Base-by-base conservation (phyloP, 768 basidiomycete species). In the Rubroboletus satanas region DNA sequence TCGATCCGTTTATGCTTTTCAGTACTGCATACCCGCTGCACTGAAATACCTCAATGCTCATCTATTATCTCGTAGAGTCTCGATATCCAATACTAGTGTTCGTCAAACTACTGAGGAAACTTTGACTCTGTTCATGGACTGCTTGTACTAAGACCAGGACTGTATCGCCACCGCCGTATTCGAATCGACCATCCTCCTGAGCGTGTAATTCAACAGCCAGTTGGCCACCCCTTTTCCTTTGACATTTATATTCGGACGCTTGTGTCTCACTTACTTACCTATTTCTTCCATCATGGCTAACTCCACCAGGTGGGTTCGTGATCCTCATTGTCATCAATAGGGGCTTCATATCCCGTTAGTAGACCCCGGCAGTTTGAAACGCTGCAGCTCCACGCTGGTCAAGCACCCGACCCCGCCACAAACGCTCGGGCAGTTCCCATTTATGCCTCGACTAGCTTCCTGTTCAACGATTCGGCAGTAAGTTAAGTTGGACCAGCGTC, bases 351-450 rank as follows among this genome's bases (percentile, higher is more conserved):
- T 9, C n/a, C 18, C 35, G 0, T 9, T 23, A 41, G 28, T n/a
- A 57, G 21, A 32, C 38, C 44, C 4, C 45, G 41, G 4, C 85
- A 88, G 63, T 90, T 90, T 62, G 88, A 91, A 62, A 90, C 88
- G 1, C 74, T 91, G 45, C 88, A 90, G 68, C 75, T 91, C 6
- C 90, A 93, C 65, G 90, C 83, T 17, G 90, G 90, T 1, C 85
- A 89, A 57, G 21, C 8, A 14, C 78, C 80, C 11, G 87, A 88
- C 69, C 68, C 80, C 0, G 66, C 83, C 1, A 88, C 85, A 0
- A 83, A 86, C 53, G 85, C 90, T 5, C 80, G 89, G 3, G 90
- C 89, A 3, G 81, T 83, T 0, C 90, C 90, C 0, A 90, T 93
- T 63, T 90, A 90, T 55, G 82, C 87, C 0, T 74, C 84, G 14